These are phyloP conservation scores for Epichloe sylvatica DNA, from an alignment of 2,329 filamentous ascomycete species.

Conservation along the genomic window DNA sequence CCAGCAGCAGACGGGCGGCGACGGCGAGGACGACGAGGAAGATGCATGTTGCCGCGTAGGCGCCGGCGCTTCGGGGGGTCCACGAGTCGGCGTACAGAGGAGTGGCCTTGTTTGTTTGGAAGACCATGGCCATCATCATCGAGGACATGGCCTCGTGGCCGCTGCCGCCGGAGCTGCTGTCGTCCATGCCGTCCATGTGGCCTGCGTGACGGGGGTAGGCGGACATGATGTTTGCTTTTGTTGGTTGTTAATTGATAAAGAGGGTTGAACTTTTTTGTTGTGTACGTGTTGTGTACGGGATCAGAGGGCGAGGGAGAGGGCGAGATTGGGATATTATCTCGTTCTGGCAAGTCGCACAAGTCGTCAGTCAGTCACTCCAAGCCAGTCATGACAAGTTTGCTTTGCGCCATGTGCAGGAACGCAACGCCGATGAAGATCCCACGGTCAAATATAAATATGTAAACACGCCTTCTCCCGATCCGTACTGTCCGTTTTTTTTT, in stretches of 20 bases:
- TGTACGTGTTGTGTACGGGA: too few relatives aligned
- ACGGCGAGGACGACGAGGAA: slow-evolving; percentile 70
- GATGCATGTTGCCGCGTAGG: slow-evolving; percentile 82
- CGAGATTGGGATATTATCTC: too few relatives aligned
- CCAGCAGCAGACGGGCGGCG: slow-evolving; percentile 56
- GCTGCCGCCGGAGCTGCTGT: slow-evolving; percentile 1
- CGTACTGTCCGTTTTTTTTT: too few relatives aligned
- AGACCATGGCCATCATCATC: slow-evolving; percentile 35
- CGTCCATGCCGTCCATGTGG: slow-evolving; percentile 11
- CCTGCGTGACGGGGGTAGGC: slow-evolving; percentile 11
- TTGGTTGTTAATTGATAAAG: neutral
- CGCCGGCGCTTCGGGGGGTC: slow-evolving; percentile 57
- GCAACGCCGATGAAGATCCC: too few relatives aligned
- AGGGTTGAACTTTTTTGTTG: too few relatives aligned
- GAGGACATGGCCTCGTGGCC: neutral
- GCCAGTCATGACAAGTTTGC: too few relatives aligned
- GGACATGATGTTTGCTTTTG: slow-evolving; percentile 7
- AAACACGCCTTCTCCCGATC: too few relatives aligned
- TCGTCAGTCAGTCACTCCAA: too few relatives aligned
- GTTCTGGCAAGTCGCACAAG: too few relatives aligned
- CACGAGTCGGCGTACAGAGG: slow-evolving; percentile 50
- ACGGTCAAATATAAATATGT: too few relatives aligned
- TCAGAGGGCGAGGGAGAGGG: too few relatives aligned
- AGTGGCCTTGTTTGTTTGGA: slow-evolving; percentile 41
- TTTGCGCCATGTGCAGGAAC: too few relatives aligned